phyloP scores from a whole-genome alignment of 176 grass and related monocot genomes.

The Chrysopogon serrulatus region DNA sequence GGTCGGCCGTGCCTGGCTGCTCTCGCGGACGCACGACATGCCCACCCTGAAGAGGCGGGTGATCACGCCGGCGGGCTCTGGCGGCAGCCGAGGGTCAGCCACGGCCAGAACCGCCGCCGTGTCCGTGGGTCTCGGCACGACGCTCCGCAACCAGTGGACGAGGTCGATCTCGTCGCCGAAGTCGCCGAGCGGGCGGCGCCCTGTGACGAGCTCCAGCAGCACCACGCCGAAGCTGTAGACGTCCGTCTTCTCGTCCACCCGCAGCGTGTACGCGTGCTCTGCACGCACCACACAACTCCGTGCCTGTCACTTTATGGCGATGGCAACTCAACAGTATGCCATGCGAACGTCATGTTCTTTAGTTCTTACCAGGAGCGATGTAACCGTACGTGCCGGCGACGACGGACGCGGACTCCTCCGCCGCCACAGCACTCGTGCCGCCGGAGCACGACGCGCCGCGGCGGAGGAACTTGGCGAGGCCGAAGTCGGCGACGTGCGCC shows the following conservation, averaged over 20 bases:
- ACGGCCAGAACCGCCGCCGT: too few species aligned
- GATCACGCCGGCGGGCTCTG: slow-evolving; percentile 28
- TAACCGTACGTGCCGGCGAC: slow-evolving; percentile 88
- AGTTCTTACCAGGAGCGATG: slow-evolving; percentile 69
- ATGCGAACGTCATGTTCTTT: too few species aligned
- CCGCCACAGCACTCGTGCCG: too few species aligned
- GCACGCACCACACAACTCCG: not conserved
- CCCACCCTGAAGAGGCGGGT: slow-evolving; percentile 65
- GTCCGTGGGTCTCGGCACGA: slow-evolving; percentile 23
- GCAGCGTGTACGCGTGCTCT: slow-evolving; percentile 79
- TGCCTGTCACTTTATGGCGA: too few species aligned
- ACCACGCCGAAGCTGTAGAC: slow-evolving; percentile 67
- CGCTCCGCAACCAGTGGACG: slow-evolving; percentile 49
- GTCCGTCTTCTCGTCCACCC: slow-evolving; percentile 70
- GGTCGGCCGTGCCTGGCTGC: slow-evolving; percentile 46
- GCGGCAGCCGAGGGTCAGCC: too few species aligned
- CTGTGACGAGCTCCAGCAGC: slow-evolving; percentile 66
- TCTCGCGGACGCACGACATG: slow-evolving; percentile 57
- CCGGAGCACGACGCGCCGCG: not conserved
- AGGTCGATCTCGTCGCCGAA: slow-evolving; percentile 84
- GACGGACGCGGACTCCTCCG: too few species aligned
- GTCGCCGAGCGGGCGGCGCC: slow-evolving; percentile 49
- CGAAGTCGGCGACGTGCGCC: slow-evolving; percentile 91
- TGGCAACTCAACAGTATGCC: too few species aligned
- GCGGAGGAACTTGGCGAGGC: slow-evolving; percentile 84